phyloP scores from a whole-genome alignment of 441 rosid species.

The Gossypium gossypioides region DNA sequence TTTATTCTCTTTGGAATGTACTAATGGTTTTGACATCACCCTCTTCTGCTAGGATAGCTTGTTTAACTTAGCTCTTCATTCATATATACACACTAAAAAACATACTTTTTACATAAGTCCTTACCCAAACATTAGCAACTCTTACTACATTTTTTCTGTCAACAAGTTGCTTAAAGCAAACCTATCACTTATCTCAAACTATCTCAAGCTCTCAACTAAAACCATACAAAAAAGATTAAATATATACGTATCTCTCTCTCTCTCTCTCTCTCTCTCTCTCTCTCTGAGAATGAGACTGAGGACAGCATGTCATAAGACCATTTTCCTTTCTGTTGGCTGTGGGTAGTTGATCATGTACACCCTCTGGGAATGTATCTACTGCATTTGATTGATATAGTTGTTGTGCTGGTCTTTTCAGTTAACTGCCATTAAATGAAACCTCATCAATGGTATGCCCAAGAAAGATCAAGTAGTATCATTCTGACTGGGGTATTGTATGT shows the following conservation, averaged over 20 bases:
- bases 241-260: too few relatives aligned
- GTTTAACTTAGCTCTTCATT: background rate
- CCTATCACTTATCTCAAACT: background rate
- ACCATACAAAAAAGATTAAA: background rate
- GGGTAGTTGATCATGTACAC: background rate
- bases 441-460: background rate
- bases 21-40: background rate
- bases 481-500: background rate
- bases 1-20: background rate
- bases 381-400: background rate
- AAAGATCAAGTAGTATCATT: background rate
- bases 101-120: background rate
- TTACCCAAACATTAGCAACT: background rate
- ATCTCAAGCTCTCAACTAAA: background rate
- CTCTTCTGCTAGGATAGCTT: background rate
- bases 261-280: background rate
- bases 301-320: background rate
- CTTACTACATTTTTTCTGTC: background rate
- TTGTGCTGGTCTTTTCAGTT: background rate
- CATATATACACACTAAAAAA: background rate
- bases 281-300: background rate
- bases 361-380: background rate
- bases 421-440: background rate
- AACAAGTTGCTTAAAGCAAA: background rate
- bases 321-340: background rate